These are phyloP conservation scores for Rhizoctonia solani DNA, from an alignment of 1,284 basidiomycete genomes.

Conservation along the genomic window DNA sequence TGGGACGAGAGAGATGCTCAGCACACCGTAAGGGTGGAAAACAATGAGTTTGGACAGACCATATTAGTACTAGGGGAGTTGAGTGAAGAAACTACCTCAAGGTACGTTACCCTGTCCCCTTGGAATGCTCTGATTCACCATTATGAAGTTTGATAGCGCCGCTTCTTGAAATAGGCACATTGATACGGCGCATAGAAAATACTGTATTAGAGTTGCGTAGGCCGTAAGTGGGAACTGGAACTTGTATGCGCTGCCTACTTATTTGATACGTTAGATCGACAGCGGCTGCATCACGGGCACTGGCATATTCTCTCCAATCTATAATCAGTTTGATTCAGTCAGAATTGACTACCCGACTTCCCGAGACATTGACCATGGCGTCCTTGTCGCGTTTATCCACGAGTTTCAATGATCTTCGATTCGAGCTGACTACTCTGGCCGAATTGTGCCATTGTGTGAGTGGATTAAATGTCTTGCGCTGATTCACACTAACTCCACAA, in stretches of 20 bases:
- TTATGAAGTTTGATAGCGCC: conserved; percentile 28
- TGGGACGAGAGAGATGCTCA: conserved; percentile 3
- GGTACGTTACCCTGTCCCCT: conserved; percentile 41
- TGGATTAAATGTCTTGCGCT: neutral
- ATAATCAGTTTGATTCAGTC: conserved; percentile 23
- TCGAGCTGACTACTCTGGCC: conserved; percentile 33
- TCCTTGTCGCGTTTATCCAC: conserved; percentile 5
- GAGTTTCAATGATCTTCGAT: conserved; percentile 11
- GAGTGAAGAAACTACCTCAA: conserved; percentile 34
- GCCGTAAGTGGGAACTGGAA: conserved; percentile 18
- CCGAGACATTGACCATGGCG: neutral
- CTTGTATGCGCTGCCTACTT: neutral
- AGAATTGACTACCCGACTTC: conserved; percentile 1
- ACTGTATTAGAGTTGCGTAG: conserved; percentile 26
- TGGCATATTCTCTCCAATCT: conserved; percentile 35
- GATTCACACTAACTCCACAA: neutral
- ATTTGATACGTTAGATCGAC: neutral
- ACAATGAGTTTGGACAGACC: neutral
- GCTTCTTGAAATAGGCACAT: conserved; percentile 35
- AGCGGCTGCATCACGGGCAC: conserved; percentile 14
- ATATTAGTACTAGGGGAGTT: conserved; percentile 35
- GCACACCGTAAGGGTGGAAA: conserved; percentile 4
- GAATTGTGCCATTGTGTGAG: conserved; percentile 35
- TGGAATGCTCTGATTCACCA: neutral
- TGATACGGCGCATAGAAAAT: conserved; percentile 35